Evolutionary conservation across 2,329 filamentous ascomycete genomes (phyloP), one percentile per base, ranked within the genome.

Genomic region (Westerdykella aurantiaca): DNA sequence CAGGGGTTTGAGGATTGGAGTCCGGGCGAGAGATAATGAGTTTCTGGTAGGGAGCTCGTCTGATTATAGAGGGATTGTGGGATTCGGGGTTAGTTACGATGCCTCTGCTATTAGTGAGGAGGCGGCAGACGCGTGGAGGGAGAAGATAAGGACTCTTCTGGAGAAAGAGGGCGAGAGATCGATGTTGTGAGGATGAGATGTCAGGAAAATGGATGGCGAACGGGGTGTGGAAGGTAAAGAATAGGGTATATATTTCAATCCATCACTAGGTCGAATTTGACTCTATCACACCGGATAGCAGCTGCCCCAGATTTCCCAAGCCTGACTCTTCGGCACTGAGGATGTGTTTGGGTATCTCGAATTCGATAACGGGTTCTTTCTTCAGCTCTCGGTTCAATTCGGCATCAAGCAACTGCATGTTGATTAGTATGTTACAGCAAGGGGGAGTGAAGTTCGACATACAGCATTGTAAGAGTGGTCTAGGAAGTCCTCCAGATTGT

Each of bases 401-500:
- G 3, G 83, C 83, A 48, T 93, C 87, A 35, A 97, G 70, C 63
- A 98, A 80, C 83, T 88, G 38, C 10, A 6, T 16, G 7, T n/a
- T 16, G 5, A 31, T 43, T 40, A 46, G 46, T 31, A 34, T 14
- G 2, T 25, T 31, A 33, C 5, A n/a, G 25, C 50, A 34, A 53
- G 45, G 21, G 10, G 13, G n/a, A 31, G 25, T 31, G 7, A 29
- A 37, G 35, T 13, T n/a, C 18, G 44, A 78, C 79, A 76, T 77
- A 85, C 83, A 62, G 81, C 87, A 57, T 75, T 80, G 68, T 97
- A 98, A 0, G 88, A 91, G 66, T 97, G 89, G 62, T 98, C 93
- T 38, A 97, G 71, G 68, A 98, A 98, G 63, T 98, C 93, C 63
- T 98, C 93, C n/a, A 96, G 71, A 56, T 89, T 93, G 69, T 97